Base-by-base conservation (phyloP, 1,139 yeast species). In the Diutina mesorugosa region DNA sequence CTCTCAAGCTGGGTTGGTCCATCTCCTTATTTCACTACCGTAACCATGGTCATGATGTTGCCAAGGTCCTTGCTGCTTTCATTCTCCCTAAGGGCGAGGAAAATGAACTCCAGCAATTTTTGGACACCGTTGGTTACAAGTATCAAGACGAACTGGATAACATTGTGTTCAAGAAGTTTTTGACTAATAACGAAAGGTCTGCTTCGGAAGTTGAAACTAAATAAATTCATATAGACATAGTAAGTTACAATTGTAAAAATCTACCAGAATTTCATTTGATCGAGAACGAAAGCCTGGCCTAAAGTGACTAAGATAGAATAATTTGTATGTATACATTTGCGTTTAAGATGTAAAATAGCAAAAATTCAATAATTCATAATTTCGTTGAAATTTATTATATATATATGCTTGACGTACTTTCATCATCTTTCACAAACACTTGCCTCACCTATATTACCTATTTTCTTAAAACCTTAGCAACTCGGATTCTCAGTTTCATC, bases 31-130 rank as follows among this genome's bases (percentile, higher is more conserved):
- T 93, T 83, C 97, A 93, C 69, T 93, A 93, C 72, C 84, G 99
- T 77, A 91, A 93, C 72, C 95, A 90, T 64, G 99, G 99, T 41
- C 87, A 93, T 57, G 99, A 93, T 68, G 81, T 93, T 55, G 98
- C 96, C 52, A 90, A 90, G 69, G 89, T 93, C 0, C 76, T 93
- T 61, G 93, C 96, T 57, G 99, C 96, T 41, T 80, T 95, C 59
- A 84, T 84, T 51, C 90, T 91, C 35, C 97, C 98, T 4, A 82
- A 73, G 41, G 80, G 78, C 51, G 80, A 75, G 12, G 86, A 91
- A 67, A 83, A 85, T 61, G 72, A 74, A 29, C 89, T 90, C 70
- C 28, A 28, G 16, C 38, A 52, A 14, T 52, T 52, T 16, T 77
- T 93, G 69, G 75, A 79, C 54, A 77, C 80, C 51, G 76, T 90